phyloP scores from a whole-genome alignment of 2,329 filamentous ascomycete genomes.

The Coccinonectria pachysandricola region DNA sequence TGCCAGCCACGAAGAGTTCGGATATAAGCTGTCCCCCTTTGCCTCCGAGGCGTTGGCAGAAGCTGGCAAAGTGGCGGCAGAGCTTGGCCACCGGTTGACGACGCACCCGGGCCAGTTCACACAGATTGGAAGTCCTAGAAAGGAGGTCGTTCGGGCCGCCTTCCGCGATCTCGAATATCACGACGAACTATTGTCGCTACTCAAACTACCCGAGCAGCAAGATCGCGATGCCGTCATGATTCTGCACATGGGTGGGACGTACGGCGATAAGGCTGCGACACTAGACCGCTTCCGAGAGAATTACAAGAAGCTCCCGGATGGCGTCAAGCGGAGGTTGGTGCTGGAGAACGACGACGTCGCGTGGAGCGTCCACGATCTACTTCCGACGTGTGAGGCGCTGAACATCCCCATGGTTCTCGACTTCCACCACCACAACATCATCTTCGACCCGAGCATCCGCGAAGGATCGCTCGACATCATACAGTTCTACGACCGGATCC shows the following conservation, averaged over 20 bases:
- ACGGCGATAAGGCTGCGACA: conserved; percentile 75
- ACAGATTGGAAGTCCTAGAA: conserved; percentile 74
- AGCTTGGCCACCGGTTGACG: conserved; percentile 75
- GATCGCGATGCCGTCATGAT: conserved; percentile 90
- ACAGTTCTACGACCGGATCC: conserved; percentile 62
- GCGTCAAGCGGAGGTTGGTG: conserved; percentile 71
- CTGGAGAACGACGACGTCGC: conserved; percentile 91
- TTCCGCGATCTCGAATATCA: conserved; percentile 82
- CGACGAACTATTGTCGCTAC: conserved; percentile 68
- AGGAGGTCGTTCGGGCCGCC: conserved; percentile 65
- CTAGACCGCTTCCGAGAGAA: conserved; percentile 68
- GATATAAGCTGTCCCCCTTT: conserved; percentile 76
- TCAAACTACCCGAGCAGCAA: conserved; percentile 66
- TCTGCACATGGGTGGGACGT: conserved; percentile 82
- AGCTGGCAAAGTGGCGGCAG: conserved; percentile 63
- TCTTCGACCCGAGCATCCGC: conserved; percentile 65
- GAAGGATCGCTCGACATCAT: conserved; percentile 82
- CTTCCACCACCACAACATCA: conserved; percentile 91
- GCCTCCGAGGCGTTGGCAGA: conserved; percentile 68
- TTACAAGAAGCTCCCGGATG: conserved; percentile 54
- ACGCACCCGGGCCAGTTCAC: conserved; percentile 92
- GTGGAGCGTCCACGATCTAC: conserved; percentile 84
- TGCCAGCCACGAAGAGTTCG: conserved; percentile 77
- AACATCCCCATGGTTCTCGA: conserved; percentile 89
- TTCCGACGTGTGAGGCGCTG: conserved; percentile 87